Evolutionary conservation across 352 stramenopile genomes (phyloP).

Genomic region (Saprolegnia diclina): DNA sequence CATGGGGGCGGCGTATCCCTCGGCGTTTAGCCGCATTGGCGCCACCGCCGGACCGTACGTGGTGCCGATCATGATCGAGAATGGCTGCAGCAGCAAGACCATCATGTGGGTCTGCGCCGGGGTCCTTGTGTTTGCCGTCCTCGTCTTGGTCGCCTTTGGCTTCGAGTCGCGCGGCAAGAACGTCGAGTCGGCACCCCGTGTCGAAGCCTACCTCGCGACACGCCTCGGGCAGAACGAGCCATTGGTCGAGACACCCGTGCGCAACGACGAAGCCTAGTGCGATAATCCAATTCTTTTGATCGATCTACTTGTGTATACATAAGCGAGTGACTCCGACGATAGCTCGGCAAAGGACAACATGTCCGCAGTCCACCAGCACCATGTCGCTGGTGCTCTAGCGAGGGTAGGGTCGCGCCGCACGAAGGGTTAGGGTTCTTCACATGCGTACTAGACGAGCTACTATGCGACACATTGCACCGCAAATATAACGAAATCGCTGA

Average conservation of each 20-base stretch:
- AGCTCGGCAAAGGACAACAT: too few species aligned
- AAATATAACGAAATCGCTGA: too few species aligned
- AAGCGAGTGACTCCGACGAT: too few species aligned
- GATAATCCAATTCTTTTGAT: too few species aligned
- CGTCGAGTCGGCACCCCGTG: constrained; percentile 30
- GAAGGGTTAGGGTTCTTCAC: too few species aligned
- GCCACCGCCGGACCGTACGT: constrained; percentile 31
- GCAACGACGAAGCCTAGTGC: not conserved
- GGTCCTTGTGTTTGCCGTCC: constrained; percentile 6
- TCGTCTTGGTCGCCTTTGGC: constrained; percentile 27
- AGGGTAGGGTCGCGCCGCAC: too few species aligned
- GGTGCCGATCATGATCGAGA: constrained; percentile 26
- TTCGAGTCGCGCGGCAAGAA: constrained; percentile 30
- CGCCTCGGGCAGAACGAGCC: not conserved
- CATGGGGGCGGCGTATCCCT: constrained; percentile 27
- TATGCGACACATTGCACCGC: too few species aligned
- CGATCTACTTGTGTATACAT: too few species aligned
- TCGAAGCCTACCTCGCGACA: constrained; percentile 5
- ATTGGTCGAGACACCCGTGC: not conserved
- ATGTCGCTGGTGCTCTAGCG: too few species aligned
- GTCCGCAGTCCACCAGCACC: too few species aligned
- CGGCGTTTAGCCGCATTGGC: constrained; percentile 29
- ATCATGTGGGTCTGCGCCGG: constrained; percentile 30
- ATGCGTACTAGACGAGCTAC: too few species aligned
- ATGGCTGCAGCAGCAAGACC: constrained; percentile 3